Conservation (phyloP, 345 rosid species). For the Cardiospermum halicacabum region DNA sequence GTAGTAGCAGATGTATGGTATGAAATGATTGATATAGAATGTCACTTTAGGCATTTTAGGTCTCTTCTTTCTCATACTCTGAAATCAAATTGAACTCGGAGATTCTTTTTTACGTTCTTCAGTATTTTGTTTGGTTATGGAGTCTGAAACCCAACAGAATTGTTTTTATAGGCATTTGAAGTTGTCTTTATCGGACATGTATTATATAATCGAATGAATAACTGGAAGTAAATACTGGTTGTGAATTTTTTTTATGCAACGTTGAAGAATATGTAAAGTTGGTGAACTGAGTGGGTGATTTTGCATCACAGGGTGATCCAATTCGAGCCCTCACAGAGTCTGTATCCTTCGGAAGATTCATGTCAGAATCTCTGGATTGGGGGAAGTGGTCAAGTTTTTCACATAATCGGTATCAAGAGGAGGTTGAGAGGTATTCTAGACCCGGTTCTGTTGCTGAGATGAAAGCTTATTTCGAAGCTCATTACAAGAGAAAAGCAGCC, state of each 20-base stretch:
- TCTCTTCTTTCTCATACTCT: neutral
- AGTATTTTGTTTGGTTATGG: neutral
- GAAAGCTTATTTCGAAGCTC: conserved; percentile 90
- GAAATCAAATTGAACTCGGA: neutral
- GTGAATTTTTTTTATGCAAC: neutral
- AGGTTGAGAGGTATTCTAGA: conserved; percentile 70
- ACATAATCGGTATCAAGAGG: conserved; percentile 86
- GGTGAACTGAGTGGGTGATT: neutral
- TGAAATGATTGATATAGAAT: neutral
- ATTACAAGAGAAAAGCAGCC: conserved; percentile 71
- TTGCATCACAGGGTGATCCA: conserved; percentile 53
- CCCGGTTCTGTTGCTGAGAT: conserved; percentile 92
- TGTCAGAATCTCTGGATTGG: conserved; percentile 82
- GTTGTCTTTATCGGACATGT: neutral
- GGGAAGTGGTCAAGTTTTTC: conserved; percentile 91
- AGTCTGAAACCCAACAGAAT: too few relatives aligned
- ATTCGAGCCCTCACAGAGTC: conserved; percentile 63
- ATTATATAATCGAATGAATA: neutral
- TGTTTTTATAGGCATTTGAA: neutral
- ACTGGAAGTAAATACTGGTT: neutral
- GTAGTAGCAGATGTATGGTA: neutral
- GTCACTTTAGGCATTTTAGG: neutral
- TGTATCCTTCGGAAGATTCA: conserved; percentile 75
- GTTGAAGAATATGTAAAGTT: neutral
- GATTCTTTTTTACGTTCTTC: neutral